A percentile compares a stretch with the other conserved stretches of the same genome.
Conservation (phyloP, 2,329 filamentous ascomycete species). For the Botrytis aclada region DNA sequence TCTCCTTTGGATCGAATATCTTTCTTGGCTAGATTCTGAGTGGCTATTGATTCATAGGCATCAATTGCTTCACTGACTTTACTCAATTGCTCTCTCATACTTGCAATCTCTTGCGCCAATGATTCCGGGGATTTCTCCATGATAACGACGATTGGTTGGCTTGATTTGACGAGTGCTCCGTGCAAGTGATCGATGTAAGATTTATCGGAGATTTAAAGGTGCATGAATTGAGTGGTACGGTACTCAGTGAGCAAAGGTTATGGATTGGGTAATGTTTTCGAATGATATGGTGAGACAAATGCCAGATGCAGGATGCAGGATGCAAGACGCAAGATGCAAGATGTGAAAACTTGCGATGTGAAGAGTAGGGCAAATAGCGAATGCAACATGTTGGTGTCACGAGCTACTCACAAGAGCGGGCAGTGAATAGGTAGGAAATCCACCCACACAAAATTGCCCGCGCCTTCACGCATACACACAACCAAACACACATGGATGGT, state of each 20-base stretch:
- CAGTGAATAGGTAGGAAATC: background rate
- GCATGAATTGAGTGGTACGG: background rate
- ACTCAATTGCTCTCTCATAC: conserved; percentile 10
- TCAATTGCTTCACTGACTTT: conserved; percentile 13
- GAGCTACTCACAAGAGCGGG: background rate
- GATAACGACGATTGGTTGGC: background rate
- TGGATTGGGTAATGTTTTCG: background rate
- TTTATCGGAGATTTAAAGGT: background rate
- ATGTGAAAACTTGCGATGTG: background rate
- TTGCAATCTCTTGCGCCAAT: conserved; percentile 11
- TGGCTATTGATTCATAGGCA: conserved; percentile 2
- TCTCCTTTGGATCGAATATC: conserved; percentile 2
- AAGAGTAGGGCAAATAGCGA: background rate
- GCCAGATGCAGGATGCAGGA: background rate
- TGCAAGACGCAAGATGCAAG: background rate
- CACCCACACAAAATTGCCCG: background rate
- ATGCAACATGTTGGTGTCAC: background rate
- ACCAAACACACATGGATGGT: background rate
- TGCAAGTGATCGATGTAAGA: background rate
- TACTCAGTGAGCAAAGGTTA: background rate
- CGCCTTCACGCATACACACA: background rate
- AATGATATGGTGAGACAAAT: background rate
- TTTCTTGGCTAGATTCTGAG: background rate
- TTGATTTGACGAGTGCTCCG: background rate
- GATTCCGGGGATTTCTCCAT: conserved; percentile 9